Evolutionary conservation across 768 basidiomycete genomes (phyloP).

Genomic region (Termitomyces sp.): DNA sequence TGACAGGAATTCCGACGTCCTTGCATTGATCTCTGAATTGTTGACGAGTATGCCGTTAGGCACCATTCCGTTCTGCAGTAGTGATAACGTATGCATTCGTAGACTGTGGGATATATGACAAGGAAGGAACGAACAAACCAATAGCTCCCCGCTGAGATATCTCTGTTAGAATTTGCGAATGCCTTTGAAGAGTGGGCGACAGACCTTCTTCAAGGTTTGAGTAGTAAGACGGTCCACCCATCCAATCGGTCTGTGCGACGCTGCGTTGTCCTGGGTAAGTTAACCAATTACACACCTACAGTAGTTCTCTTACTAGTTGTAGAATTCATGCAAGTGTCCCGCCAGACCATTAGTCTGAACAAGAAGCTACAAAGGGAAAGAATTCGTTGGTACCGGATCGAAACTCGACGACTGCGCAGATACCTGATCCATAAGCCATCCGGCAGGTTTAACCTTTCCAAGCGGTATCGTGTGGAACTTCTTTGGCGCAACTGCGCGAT

Average conservation of each 20-base stretch:
- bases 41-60: conserved; percentile 44
- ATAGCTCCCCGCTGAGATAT: conserved; percentile 44
- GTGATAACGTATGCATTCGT: not conserved
- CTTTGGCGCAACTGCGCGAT: conserved; percentile 32
- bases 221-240: conserved; percentile 32
- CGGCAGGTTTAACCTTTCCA: conserved; percentile 30
- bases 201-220: conserved; percentile 39
- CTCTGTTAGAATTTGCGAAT: not conserved
- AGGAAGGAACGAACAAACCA: conserved; percentile 42
- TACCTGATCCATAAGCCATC: conserved; percentile 40
- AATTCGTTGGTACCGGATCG: not conserved
- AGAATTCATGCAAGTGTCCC: conserved; percentile 37
- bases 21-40: conserved; percentile 37
- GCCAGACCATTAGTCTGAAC: conserved; percentile 39
- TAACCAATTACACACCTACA: not conserved
- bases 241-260: conserved; percentile 36
- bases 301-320: conserved; percentile 2
- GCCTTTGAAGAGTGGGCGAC: not conserved
- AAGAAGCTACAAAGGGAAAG: conserved; percentile 23
- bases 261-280: conserved; percentile 12
- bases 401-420: not conserved
- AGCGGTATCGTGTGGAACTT: conserved; percentile 34
- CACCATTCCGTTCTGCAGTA: conserved; percentile 43
- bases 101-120: not conserved
- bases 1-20: conserved; percentile 40